Conservation (phyloP, 768 basidiomycete genomes). For the Psilocybe subaeruginosa region DNA sequence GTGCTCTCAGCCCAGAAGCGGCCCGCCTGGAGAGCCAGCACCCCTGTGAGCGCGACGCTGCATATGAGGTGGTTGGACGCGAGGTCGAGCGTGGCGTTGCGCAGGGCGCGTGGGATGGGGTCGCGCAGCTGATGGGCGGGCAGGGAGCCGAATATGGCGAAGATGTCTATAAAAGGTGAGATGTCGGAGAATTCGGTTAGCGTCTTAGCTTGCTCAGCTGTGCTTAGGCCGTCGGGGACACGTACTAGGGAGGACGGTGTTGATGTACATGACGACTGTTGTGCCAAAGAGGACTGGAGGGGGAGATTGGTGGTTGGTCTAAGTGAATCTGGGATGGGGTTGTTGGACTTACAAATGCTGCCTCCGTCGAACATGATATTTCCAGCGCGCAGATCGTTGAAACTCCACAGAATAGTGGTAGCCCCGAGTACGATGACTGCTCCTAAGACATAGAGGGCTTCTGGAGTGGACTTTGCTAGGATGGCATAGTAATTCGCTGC, state of each 20-base stretch:
- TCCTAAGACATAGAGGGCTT: slow-evolving; percentile 60
- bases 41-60: slow-evolving; percentile 87
- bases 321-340: background rate
- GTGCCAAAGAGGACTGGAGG: slow-evolving; percentile 72
- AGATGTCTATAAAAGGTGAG: slow-evolving; percentile 46
- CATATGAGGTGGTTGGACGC: slow-evolving; percentile 86
- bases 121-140: slow-evolving; percentile 54
- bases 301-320: background rate
- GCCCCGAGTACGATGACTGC: slow-evolving; percentile 62
- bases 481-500: slow-evolving; percentile 84
- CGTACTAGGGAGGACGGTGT: slow-evolving; percentile 83
- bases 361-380: slow-evolving; percentile 94
- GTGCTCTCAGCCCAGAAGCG: slow-evolving; percentile 84
- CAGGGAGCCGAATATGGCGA: slow-evolving; percentile 59
- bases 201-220: no score
- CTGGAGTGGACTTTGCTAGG: slow-evolving; percentile 64
- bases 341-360: slow-evolving; percentile 68
- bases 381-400: slow-evolving; percentile 75
- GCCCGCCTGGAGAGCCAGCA: slow-evolving; percentile 80
- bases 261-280: slow-evolving; percentile 71
- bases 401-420: slow-evolving; percentile 74
- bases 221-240: slow-evolving; percentile 7
- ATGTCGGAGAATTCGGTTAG: slow-evolving; percentile 8
- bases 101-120: slow-evolving; percentile 65
- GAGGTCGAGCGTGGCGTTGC: slow-evolving; percentile 71